A percentile compares a stretch with the other conserved stretches of the same genome.
Conservation (phyloP, 148 eudicot species). For the Pharnaceum exiguum region DNA sequence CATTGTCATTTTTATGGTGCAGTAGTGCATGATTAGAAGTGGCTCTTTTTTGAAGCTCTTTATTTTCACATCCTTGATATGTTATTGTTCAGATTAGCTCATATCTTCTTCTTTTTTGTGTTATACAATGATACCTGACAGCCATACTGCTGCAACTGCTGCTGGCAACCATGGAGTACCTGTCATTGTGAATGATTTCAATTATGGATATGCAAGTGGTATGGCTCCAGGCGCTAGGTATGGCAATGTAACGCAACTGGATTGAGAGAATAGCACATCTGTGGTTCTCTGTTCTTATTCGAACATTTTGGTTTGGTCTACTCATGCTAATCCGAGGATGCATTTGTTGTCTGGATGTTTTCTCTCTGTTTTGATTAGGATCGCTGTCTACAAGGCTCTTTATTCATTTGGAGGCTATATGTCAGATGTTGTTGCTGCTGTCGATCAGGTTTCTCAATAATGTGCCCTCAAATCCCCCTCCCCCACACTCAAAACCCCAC, state of each 20-base stretch:
- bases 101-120: slow-evolving; percentile 4
- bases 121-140: slow-evolving; percentile 16
- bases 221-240: slow-evolving; percentile 81
- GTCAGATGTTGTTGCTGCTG: slow-evolving; percentile 76
- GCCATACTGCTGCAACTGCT: slow-evolving; percentile 70
- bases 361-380: slow-evolving; percentile 27
- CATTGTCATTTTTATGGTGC: too few species aligned
- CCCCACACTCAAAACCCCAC: neutral
- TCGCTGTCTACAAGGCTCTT: slow-evolving; percentile 67
- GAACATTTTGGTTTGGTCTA: neutral
- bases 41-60: too few species aligned
- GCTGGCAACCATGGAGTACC: slow-evolving; percentile 54
- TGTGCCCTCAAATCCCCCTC: neutral
- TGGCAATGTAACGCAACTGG: slow-evolving; percentile 1
- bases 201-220: slow-evolving; percentile 70
- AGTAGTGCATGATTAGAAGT: too few species aligned
- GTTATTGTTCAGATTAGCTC: neutral
- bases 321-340: neutral
- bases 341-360: neutral
- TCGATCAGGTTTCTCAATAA: slow-evolving; percentile 48
- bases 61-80: too few species aligned
- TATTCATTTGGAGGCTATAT: slow-evolving; percentile 65
- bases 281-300: neutral
- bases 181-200: slow-evolving; percentile 48
- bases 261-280: neutral